Evolutionary conservation across 768 basidiomycete genomes (phyloP), one percentile per base, ranked within the genome.

Genomic region (Candolleomyces aberdarensis): DNA sequence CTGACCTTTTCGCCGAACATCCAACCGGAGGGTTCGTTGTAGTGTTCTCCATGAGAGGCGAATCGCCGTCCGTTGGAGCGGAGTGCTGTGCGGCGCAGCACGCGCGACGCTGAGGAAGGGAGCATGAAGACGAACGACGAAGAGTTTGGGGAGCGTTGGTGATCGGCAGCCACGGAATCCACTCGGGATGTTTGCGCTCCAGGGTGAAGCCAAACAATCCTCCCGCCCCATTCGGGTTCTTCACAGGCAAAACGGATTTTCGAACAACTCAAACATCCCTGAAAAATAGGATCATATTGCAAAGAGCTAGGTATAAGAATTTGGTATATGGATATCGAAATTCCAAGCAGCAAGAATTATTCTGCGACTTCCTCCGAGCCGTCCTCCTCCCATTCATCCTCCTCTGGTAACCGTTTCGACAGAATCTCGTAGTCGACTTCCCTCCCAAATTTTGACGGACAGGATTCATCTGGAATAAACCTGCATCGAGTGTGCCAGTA

Each of bases 1-100:
- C 78, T 46, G 66, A 93, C 95, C 85, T 92, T 91, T 80, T 97
- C 95, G 64, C 88, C 88, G 64, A 96, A 96, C 62, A 97, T 72
- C 73, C 84, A 89, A 31, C 94, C 94, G 7, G 87, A 85, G 46
- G 94, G 94, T 64, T 94, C 92, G 70, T 97, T 95, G 74, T 87
- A 95, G 57, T 89, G 90, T 26, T 89, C 86, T 56, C 85, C 89
- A 67, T 89, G 88, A 13, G 90, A 91, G 31, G 87, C 87, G 70
- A 81, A 82, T 5, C 87, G 83, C 65, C 74, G 79, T 58, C 76
- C 68, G 58, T 67, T 64, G 40, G 76, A 56, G 36, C 76, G 75
- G 49, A 73, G 75, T 51, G 72, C 74, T 62, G 72, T 74, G 43
- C 73, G 71, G 59, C 79, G 79, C 41, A 76, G 67, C 29, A 75